These are phyloP conservation scores for Torrubiella hemipterigena DNA, from an alignment of 2,329 filamentous ascomycete genomes.

Conservation along the genomic window DNA sequence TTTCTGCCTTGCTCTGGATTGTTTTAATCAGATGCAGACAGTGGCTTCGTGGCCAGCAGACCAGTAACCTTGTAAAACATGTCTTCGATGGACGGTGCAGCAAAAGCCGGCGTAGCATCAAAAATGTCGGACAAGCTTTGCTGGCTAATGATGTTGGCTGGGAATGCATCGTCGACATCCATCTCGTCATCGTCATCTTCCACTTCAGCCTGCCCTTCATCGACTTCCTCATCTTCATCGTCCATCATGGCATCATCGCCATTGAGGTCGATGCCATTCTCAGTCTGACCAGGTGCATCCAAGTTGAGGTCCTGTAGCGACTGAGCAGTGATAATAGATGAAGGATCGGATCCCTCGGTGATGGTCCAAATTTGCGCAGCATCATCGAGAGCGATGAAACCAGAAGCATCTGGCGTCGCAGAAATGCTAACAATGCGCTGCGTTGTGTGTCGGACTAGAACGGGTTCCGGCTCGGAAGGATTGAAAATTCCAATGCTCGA, in stretches of 20 bases:
- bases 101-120: constrained; percentile 55
- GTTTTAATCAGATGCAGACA: constrained; percentile 14
- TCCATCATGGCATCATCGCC: constrained; percentile 29
- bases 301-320: constrained; percentile 43
- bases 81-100: constrained; percentile 60
- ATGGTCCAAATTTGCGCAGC: constrained; percentile 58
- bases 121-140: constrained; percentile 61
- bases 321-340: constrained; percentile 38
- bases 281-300: constrained; percentile 19
- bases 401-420: constrained; percentile 49
- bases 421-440: constrained; percentile 55
- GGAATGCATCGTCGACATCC: constrained; percentile 37
- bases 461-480: constrained; percentile 43
- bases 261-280: constrained; percentile 15
- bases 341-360: constrained; percentile 45
- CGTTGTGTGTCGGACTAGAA: constrained; percentile 45
- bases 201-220: constrained; percentile 11
- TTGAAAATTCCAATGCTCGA: constrained; percentile 57
- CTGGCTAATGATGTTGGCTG: constrained; percentile 50
- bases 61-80: constrained; percentile 62
- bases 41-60: constrained; percentile 44
- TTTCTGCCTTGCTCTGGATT: constrained; percentile 8
- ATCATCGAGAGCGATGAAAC: constrained; percentile 68
- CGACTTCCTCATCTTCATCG: constrained; percentile 28
- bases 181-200: constrained; percentile 29